Evolutionary conservation across 2,329 filamentous ascomycete genomes (phyloP), one percentile per base, ranked within the genome.

Genomic region (Cercospora sp.): DNA sequence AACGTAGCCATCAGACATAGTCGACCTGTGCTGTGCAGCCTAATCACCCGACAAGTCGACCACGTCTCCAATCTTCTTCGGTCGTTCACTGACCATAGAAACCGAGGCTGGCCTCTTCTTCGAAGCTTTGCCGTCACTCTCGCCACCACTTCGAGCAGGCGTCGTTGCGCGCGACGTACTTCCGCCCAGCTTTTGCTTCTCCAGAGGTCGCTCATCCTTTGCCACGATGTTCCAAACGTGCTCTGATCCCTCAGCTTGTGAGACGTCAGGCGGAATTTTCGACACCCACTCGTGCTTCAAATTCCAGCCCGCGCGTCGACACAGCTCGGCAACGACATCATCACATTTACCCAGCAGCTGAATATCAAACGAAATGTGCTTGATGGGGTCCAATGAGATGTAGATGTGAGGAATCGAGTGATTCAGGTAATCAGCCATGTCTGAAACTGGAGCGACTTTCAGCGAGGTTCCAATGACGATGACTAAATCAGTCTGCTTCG

Each of bases 291-390:
- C 89, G 76, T 97, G 93, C 55, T 87, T 78, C 63, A 76, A 80
- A 6, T 88, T 83, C 95, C 95, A 98, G 3, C 90, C 91, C 1
- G 92, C 89, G 12, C 92, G 87, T 55, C 89, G 87, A 77, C 92
- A 94, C 63, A 99, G 86, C 81, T 98, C 94, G 0, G 90, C 87
- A 13, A 98, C 91, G 8, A 98, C 89, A 48, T 93, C 87, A 77
- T 99, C 95, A 80, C 94, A 97, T 78, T 97, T 93, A 39, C 95
- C 95, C n/a, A 98, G 85, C 65, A 99, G 86, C 78, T 97, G 94
- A 73, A 99, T 93, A 79, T 99, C 95, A 75, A 99, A 98, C 78
- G 96, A 93, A 78, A 96, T 91, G 79, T 98, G 94, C 39, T 85
- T 85, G 65, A 97, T 92, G 3, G 93, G 90, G 82, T 89, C 76